Evolutionary conservation across 352 stramenopile genomes (phyloP), one percentile per base, ranked within the genome.

Genomic region (Globisporangium abappressorium): DNA sequence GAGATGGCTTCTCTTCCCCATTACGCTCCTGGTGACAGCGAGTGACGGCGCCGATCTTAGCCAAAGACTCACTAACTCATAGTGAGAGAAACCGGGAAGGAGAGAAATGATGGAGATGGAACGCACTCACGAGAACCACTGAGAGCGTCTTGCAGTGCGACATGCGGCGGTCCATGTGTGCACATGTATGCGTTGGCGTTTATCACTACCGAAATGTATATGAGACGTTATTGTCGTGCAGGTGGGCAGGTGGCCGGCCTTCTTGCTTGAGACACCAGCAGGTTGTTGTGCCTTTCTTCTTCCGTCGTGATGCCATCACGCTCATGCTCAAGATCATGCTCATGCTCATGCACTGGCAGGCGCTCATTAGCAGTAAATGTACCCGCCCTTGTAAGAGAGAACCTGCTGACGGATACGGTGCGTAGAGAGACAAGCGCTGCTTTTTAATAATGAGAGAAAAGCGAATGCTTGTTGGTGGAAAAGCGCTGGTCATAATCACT

Each of bases 1-100:
- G 57, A 64, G 57, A 64, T 64, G 57, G 57, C 57, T 64, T 30
- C 57, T 41, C 3, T 64, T 22, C 7, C 22, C 18, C 46, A 53
- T 64, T 28, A 64, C 46, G 8, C 41, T 5, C 11, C 38, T 12
- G n/a, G 18, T 47, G 30, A 18, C 56, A 30, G 38, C 38, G 36
- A 38, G 38, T 55, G 58, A 64, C 58, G 9, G 57, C 57, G 36
- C 5, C 22, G n/a, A 30, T 43, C 28, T 60, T 60, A 51, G 14
- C 5, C 51, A 33, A 57, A 46, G 38, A 26, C 24, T 1, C 24
- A 26, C 24, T 26, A 26, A 26, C 24, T 26, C 24, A 26, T 26
- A 51, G 14, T 5, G 34, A 34, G 6, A 57, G 24, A 12, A 36
- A 4, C 24, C 34, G 49, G 8, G 5, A n/a, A 20, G 11, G 33